phyloP scores from a whole-genome alignment of 2,329 filamentous ascomycete species.

The Emericellopsis atlantica region DNA sequence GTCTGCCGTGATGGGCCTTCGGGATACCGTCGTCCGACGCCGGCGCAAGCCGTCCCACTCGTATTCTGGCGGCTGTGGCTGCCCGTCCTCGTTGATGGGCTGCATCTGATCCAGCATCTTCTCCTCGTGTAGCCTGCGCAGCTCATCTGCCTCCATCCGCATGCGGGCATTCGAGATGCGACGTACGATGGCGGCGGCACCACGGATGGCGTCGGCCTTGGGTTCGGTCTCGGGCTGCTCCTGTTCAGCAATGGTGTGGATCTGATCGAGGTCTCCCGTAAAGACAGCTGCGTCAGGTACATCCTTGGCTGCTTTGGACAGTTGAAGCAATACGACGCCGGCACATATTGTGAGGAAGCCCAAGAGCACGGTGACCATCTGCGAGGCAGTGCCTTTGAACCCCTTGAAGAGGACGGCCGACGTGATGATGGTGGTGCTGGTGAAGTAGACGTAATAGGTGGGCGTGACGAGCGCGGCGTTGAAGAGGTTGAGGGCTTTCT shows the following conservation, averaged over 20 bases:
- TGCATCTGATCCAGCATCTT: slow-evolving; percentile 58
- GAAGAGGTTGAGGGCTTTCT: slow-evolving; percentile 98
- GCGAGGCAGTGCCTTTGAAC: slow-evolving; percentile 72
- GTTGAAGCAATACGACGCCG: slow-evolving; percentile 80
- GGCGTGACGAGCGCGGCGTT: slow-evolving; percentile 95
- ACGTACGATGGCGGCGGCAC: slow-evolving; percentile 76
- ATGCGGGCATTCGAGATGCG: slow-evolving; percentile 64
- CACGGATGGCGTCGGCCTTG: slow-evolving; percentile 90
- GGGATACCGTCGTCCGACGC: slow-evolving; percentile 36
- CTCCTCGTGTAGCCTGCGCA: slow-evolving; percentile 67
- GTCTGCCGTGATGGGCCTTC: slow-evolving; percentile 1
- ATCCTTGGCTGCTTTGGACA: slow-evolving; percentile 97
- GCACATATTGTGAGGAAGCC: slow-evolving; percentile 91
- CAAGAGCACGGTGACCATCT: slow-evolving; percentile 81
- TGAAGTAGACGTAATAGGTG: slow-evolving; percentile 98
- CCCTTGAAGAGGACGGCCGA: slow-evolving; percentile 87
- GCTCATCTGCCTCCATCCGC: slow-evolving; percentile 70
- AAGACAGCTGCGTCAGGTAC: slow-evolving; percentile 91
- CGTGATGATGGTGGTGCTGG: slow-evolving; percentile 86
- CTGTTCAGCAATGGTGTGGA: slow-evolving; percentile 88
- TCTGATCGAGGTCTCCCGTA: slow-evolving; percentile 84
- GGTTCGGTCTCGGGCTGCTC: slow-evolving; percentile 95
- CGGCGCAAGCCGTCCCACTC: slow-evolving; percentile 89
- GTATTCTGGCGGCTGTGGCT: slow-evolving; percentile 31
- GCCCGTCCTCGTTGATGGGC: slow-evolving; percentile 65